Evolutionary conservation across 257 asterid species (phyloP), one percentile per base, ranked within the genome.

Genomic region (Scutellaria minor): DNA sequence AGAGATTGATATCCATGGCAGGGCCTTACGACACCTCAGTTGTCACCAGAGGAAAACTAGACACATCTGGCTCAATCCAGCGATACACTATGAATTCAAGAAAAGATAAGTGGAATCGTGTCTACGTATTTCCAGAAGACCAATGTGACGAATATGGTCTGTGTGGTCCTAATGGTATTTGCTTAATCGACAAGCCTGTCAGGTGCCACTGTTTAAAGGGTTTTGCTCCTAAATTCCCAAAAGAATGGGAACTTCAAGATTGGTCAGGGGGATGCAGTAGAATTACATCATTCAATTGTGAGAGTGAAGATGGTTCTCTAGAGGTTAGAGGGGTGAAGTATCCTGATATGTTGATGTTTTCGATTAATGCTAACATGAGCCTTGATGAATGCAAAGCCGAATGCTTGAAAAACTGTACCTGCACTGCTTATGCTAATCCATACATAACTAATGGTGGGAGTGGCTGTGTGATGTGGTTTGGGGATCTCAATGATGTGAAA

Each of bases 381-480:
- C 75, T 79, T 13, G 13, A 0, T 3, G 80, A 75, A 69, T 75
- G 80, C 41, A 22, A 10, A 42, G 44, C 14, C 6, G 48, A 40
- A 48, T 75, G 80, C 57, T 59, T 75, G 11, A 59, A 44, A 53
- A 67, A 67, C 40, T 75, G 79, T 60, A 68, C 12, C 55, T 75
- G 79, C 56, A 45, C 68, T 0, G 83, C 79, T 0, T 74, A 37
- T 69, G 79, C 83, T 45, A 78, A 78, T 74, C 50, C 73, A 0
- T 44, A 61, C 51, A n/a, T 78, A 0, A 45, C 58, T 35, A 11
- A 63, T 15, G 79, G 79, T 37, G 78, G 73, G 7, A 62, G 64
- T 53, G 78, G 79, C 12, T 78, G 83, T 20, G 41, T 78, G 59
- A 47, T 69, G 41, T 78, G 78, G 80, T 35, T 62, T 2, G 80